Conservation (phyloP, 1,139 yeast genomes). For the Candida buenavistaensis region DNA sequence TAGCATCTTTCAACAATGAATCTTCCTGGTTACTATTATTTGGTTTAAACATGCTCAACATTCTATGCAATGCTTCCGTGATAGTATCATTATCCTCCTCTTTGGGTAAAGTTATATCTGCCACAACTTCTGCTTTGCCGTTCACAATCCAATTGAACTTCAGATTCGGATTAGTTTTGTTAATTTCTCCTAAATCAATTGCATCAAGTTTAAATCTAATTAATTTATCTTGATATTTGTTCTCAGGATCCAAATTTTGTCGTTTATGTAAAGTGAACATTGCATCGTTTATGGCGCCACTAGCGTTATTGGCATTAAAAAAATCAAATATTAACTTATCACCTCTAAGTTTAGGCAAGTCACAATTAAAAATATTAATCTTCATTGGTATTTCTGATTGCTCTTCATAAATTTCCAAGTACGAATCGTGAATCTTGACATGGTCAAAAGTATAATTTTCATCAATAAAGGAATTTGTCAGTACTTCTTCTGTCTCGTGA, state of each 20-base stretch:
- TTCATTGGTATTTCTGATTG: slow-evolving; percentile 37
- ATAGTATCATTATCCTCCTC: slow-evolving; percentile 29
- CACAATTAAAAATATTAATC: slow-evolving; percentile 63
- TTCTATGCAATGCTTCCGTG: slow-evolving; percentile 25
- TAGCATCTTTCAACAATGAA: slow-evolving; percentile 40
- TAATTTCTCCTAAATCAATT: slow-evolving; percentile 51
- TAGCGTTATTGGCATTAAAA: slow-evolving; percentile 66
- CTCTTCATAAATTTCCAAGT: slow-evolving; percentile 42
- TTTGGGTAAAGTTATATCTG: slow-evolving; percentile 68
- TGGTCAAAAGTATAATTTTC: slow-evolving; percentile 49
- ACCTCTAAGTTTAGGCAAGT: slow-evolving; percentile 59
- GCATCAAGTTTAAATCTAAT: slow-evolving; percentile 67
- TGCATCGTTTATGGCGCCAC: slow-evolving; percentile 73
- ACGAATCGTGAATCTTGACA: slow-evolving; percentile 57
- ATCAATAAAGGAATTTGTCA: slow-evolving; percentile 21
- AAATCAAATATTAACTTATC: slow-evolving; percentile 62
- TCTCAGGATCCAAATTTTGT: slow-evolving; percentile 28
- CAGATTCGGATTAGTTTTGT: slow-evolving; percentile 34
- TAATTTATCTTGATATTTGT: slow-evolving; percentile 37
- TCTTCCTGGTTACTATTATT: slow-evolving; percentile 16
- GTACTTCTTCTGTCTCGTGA: slow-evolving; percentile 21
- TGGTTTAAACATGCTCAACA: slow-evolving; percentile 28
- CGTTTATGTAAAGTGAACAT: slow-evolving; percentile 71
- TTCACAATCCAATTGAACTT: slow-evolving; percentile 66
- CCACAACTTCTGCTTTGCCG: slow-evolving; percentile 68